Base-by-base conservation (phyloP, 2,329 filamentous ascomycete species). In the Claviceps capensis region DNA sequence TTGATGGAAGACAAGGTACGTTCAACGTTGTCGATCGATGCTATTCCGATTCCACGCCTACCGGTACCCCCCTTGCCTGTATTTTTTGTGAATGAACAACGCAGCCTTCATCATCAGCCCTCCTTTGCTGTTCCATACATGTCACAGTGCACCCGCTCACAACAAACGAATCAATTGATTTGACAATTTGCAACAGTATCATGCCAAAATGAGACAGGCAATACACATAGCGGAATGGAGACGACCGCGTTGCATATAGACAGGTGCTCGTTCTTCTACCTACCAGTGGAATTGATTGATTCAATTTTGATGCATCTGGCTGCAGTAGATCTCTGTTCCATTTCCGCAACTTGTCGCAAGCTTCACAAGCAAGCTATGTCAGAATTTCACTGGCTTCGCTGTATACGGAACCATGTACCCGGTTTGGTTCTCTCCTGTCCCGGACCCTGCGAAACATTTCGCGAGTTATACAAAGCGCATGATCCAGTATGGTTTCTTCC, bases 401-500 rank as follows among this genome's bases (percentile, higher is more conserved):
- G 85, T 17, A 78, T 95, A 13, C 82, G 88, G 60, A 67, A 74
- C 5, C 81, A 87, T 56, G 70, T 93, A 0, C 83, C 84, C 0
- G 68, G 77, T 37, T 62, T 72, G 51, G 56, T 59, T 13, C 68
- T 89, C 30, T 66, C 67, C 1, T 72, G 74, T 1, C 72, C 82
- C 0, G 74, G 73, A 6, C 82, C 83, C 6, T 82, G 77, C 60
- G 59, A 69, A 2, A 82, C 74, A 23, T 95, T 83, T 67, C 79
- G 79, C 53, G 76, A 85, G 26, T 77, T 95, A 2, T 95, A 86
- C 64, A 70, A 76, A 43, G 75, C 82, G 19, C 86, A 93, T 63
- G 78, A 93, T 56, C 83, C 85, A 0, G 81, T 83, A 60, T 96
- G 90, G 90, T 95, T 95, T 61, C 72, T 96, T 1, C 75, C 86